Conservation (phyloP, 2,329 filamentous ascomycete genomes). For the Bretziella fagacearum region DNA sequence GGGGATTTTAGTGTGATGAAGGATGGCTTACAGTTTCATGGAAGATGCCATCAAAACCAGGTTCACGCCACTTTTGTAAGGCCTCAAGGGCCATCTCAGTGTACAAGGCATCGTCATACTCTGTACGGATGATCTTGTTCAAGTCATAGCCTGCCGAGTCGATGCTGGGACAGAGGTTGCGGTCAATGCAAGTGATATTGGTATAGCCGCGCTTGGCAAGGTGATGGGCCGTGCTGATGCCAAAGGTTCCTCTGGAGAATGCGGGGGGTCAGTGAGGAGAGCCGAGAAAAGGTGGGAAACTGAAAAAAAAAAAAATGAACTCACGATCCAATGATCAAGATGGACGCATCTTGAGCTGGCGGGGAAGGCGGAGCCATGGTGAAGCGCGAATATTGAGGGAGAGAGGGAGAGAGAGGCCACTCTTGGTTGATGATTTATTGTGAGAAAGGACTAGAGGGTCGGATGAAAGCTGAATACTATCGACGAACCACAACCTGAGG, state of each 20-base stretch:
- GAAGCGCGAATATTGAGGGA: background rate
- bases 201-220: conserved; percentile 18
- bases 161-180: conserved; percentile 11
- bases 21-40: conserved; percentile 14
- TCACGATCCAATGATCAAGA: conserved; percentile 16
- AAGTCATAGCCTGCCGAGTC: conserved; percentile 19
- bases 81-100: conserved; percentile 19
- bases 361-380: background rate
- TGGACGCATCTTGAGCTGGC: conserved; percentile 6
- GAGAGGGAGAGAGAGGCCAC: too few species aligned
- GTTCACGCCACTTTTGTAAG: conserved; percentile 12
- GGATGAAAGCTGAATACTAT: too few species aligned
- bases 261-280: background rate
- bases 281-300: background rate
- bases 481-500: too few species aligned
- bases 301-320: background rate
- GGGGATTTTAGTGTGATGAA: background rate
- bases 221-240: conserved; percentile 22
- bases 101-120: conserved; percentile 22
- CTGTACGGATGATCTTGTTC: conserved; percentile 25
- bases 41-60: conserved; percentile 14
- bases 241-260: conserved; percentile 19
- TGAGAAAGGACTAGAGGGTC: too few species aligned
- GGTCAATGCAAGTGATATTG: conserved; percentile 15
- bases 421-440: too few species aligned